Conservation (phyloP, 2,329 filamentous ascomycete species). For the Fusarium sp. region DNA sequence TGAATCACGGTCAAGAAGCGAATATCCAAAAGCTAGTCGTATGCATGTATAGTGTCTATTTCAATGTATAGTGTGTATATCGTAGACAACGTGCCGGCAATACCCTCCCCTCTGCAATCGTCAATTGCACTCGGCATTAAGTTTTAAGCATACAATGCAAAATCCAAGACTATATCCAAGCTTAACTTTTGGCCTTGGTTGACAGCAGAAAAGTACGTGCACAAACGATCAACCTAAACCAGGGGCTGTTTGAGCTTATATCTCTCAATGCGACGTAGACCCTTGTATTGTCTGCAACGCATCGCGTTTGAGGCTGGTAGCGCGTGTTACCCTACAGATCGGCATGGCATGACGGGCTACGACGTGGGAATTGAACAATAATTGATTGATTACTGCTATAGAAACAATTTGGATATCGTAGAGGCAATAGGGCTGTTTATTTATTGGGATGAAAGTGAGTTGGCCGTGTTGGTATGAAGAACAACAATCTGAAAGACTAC, state of each 20-base stretch:
- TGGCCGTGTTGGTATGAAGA: no score
- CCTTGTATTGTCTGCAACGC: slow-evolving; percentile 13
- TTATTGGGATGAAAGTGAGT: no score
- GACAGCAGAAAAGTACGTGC: not conserved
- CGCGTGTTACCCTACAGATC: slow-evolving; percentile 27
- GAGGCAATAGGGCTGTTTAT: no score
- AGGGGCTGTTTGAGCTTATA: slow-evolving; percentile 26
- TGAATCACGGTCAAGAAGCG: no score
- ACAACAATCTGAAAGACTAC: no score
- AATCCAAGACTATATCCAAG: slow-evolving; percentile 4
- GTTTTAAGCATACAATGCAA: slow-evolving; percentile 17
- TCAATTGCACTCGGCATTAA: not conserved
- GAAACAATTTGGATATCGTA: not conserved
- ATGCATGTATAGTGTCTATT: no score
- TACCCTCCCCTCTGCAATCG: no score
- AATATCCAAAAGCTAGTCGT: no score
- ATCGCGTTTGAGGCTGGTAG: slow-evolving; percentile 16
- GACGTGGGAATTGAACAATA: not conserved
- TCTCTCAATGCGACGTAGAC: slow-evolving; percentile 5
- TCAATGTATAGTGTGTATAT: no score
- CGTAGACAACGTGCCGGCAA: no score
- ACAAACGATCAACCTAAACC: not conserved
- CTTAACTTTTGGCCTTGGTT: slow-evolving; percentile 3
- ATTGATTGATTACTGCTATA: not conserved
- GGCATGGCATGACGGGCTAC: not conserved